phyloP scores from a whole-genome alignment of 441 rosid genomes.

The Erodium moschatum region DNA sequence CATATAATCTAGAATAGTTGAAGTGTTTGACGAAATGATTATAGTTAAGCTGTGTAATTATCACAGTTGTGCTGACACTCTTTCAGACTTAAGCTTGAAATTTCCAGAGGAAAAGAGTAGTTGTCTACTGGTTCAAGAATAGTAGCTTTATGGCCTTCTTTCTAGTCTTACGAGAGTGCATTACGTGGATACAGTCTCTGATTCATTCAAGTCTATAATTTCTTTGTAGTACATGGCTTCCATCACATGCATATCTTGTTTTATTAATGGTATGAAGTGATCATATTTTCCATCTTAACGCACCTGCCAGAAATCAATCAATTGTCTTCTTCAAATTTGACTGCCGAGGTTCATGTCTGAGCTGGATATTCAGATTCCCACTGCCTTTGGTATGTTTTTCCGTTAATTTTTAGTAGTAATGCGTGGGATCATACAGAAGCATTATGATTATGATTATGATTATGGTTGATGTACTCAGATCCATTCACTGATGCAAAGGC shows the following conservation, averaged over 20 bases:
- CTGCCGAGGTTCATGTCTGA: slow-evolving; percentile 46
- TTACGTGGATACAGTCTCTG: too few species aligned
- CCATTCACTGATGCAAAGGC: slow-evolving; percentile 90
- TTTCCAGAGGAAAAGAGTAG: not conserved
- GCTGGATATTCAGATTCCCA: slow-evolving; percentile 39
- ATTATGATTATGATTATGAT: not conserved
- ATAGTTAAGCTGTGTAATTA: not conserved
- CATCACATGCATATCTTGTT: not conserved
- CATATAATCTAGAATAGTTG: not conserved
- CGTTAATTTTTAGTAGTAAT: not conserved
- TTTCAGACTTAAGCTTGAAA: not conserved
- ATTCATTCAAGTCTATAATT: not conserved
- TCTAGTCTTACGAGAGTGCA: too few species aligned
- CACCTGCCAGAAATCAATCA: not conserved
- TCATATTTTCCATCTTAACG: not conserved
- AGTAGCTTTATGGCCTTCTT: not conserved
- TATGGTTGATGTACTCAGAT: slow-evolving; percentile 29
- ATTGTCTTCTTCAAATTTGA: slow-evolving; percentile 16
- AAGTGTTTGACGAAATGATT: not conserved
- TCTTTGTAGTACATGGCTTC: too few species aligned
- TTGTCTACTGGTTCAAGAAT: not conserved
- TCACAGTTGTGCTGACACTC: not conserved
- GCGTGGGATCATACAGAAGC: too few species aligned
- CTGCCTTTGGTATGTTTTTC: slow-evolving; percentile 31
- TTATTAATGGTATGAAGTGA: not conserved